These are phyloP conservation scores for Lasiodiplodia sp. DNA, from an alignment of 2,329 filamentous ascomycete species.

Conservation along the genomic window DNA sequence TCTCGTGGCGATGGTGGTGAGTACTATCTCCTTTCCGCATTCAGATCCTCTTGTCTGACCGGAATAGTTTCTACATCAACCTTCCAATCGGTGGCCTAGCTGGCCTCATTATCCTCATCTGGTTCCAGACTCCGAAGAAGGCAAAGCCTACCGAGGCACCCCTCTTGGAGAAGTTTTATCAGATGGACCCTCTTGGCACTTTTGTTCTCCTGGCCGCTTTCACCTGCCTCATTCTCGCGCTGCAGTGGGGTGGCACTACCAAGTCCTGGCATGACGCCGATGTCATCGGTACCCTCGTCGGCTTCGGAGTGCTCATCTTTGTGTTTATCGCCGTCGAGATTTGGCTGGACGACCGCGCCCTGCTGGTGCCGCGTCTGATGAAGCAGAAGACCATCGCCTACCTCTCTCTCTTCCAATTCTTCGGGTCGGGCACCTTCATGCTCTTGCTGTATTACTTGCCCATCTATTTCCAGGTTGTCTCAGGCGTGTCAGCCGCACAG, in stretches of 20 bases:
- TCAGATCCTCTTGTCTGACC: background rate
- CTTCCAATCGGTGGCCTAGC: constrained; percentile 54
- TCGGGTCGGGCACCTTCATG: constrained; percentile 46
- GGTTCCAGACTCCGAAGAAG: constrained; percentile 46
- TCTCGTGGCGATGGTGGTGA: constrained; percentile 50
- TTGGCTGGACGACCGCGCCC: constrained; percentile 50
- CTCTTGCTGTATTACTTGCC: constrained; percentile 55
- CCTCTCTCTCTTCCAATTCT: constrained; percentile 47
- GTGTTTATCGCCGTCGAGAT: constrained; percentile 48
- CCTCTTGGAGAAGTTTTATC: constrained; percentile 48
- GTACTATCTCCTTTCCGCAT: background rate
- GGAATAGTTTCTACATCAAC: constrained; percentile 52
- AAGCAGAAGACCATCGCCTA: constrained; percentile 47
- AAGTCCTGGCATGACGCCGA: constrained; percentile 41
- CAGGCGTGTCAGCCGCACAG: constrained; percentile 42
- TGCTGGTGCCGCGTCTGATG: constrained; percentile 50
- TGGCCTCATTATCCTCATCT: constrained; percentile 48
- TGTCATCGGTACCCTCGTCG: constrained; percentile 57
- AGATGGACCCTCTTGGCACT: constrained; percentile 56
- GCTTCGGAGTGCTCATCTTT: constrained; percentile 48
- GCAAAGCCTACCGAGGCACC: constrained; percentile 36
- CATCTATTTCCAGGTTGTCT: constrained; percentile 58
- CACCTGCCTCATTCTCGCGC: constrained; percentile 54
- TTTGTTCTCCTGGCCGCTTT: constrained; percentile 49
- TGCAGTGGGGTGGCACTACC: constrained; percentile 53